Evolutionary conservation across 768 basidiomycete species (phyloP).

Genomic region (Strobilomyces dryophilus): DNA sequence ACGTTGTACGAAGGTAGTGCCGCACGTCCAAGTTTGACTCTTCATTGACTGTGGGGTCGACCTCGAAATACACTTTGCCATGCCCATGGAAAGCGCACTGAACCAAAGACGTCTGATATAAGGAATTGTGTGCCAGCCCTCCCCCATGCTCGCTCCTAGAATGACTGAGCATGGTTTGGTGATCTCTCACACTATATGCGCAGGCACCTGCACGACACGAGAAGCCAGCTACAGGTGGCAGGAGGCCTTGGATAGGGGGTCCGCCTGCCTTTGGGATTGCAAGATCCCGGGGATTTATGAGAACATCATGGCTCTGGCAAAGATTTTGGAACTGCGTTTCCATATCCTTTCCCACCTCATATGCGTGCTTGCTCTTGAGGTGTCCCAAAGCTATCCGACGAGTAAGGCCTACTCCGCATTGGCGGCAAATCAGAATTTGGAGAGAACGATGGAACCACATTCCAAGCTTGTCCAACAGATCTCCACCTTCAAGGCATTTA

Average conservation of each 20-base stretch:
- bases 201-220: not conserved
- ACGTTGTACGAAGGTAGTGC: not conserved
- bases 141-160: not conserved
- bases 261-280: not conserved
- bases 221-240: not conserved
- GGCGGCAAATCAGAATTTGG: not conserved
- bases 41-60: not conserved
- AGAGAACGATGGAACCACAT: conserved; percentile 3
- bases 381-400: not conserved
- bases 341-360: not conserved
- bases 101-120: not conserved
- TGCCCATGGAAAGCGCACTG: not conserved
- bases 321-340: not conserved
- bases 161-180: not conserved
- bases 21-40: not conserved
- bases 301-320: not conserved
- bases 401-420: not conserved
- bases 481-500: not conserved
- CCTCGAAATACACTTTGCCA: conserved; percentile 2
- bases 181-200: not conserved
- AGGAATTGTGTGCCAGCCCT: not conserved
- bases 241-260: not conserved
- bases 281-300: not conserved
- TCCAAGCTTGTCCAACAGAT: not conserved
- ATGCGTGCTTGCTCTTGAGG: not conserved